Evolutionary conservation across 2,329 filamentous ascomycete genomes (phyloP), one percentile per base, ranked within the genome.

Genomic region (Ophiostoma montium): DNA sequence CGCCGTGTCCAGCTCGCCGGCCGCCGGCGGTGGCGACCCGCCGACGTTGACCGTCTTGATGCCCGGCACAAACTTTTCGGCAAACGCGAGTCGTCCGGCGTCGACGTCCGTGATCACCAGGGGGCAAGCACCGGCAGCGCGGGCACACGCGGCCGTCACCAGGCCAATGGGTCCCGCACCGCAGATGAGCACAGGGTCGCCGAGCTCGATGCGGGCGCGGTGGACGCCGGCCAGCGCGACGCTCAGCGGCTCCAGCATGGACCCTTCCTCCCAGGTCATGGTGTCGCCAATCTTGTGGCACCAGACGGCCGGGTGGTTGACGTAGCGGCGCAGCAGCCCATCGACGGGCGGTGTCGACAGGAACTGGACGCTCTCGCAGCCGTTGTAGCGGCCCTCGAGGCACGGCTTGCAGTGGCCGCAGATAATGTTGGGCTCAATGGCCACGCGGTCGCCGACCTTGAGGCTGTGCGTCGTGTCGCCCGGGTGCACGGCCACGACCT

Each of bases 71-170:
- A 95, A 72, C 59, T 84, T 77, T 68, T 86, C 86, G 47, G 92
- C 90, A 61, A 95, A 95, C 47, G 75, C 74, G 53, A 96, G 71
- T 27, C 90, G 77, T 50, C 84, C 84, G 60, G 88, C 83, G 60
- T 95, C 87, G 59, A 96, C 94, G 64, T 96, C 92, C 5, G 90
- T 95, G 61, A 96, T 88, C 57, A 95, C 84, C 54, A 96, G 76
- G 15, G 90, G 90, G 56, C 84, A 86, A 8, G 90, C 90, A 43
- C 92, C 92, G 0, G 89, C 88, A 6, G 90, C 90, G 56, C 79
- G 78, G 58, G 78, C 81, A 67, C 88, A 95, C 31, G 94, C 75
- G 51, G 95, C 70, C 1, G 87, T 90, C 57, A 95, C 85, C 50
- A 96, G 73, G 41, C 90, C 92, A 60, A 96, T 96, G 42, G 92